Percentiles rank a stretch among this genome's conserved stretches.
Evolutionary conservation across 1,139 yeast genomes (phyloP).

Genomic region (Sugiyamaella japonica): DNA sequence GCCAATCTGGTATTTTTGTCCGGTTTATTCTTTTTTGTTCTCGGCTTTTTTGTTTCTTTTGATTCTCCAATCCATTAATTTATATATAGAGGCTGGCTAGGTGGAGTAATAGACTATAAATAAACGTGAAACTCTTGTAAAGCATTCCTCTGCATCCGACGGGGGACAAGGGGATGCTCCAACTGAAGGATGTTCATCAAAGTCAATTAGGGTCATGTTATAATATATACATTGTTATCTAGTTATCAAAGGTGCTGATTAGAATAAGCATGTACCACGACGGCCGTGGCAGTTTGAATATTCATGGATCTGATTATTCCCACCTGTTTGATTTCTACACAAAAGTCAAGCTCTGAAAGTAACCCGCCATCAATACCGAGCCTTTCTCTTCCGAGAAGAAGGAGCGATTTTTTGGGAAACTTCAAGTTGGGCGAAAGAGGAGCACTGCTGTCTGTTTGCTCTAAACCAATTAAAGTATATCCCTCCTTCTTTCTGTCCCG

Average conservation of each 20-base stretch:
- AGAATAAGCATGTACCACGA: constrained; percentile 87
- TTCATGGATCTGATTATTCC: constrained; percentile 95
- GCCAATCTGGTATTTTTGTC: neutral
- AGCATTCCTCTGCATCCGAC: neutral
- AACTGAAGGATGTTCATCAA: neutral
- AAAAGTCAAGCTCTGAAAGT: constrained; percentile 76
- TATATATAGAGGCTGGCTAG: constrained; percentile 13
- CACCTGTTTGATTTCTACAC: constrained; percentile 87
- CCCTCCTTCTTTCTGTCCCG: constrained; percentile 69
- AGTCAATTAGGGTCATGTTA: no score
- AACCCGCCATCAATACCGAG: constrained; percentile 91
- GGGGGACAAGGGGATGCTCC: constrained; percentile 1
- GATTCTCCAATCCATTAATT: constrained; percentile 5
- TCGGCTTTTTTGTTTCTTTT: neutral
- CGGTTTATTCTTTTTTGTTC: neutral
- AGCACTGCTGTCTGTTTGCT: constrained; percentile 86
- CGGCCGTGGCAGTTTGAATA: constrained; percentile 95
- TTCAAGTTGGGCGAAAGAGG: constrained; percentile 60
- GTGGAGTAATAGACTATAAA: constrained; percentile 8
- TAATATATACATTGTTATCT: no score
- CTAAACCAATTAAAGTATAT: constrained; percentile 83
- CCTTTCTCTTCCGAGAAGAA: constrained; percentile 80
- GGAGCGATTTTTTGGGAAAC: constrained; percentile 77
- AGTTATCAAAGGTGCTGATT: constrained; percentile 54
- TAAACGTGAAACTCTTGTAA: neutral